Evolutionary conservation across 345 rosid species (phyloP).

Genomic region (Trapa incisa): DNA sequence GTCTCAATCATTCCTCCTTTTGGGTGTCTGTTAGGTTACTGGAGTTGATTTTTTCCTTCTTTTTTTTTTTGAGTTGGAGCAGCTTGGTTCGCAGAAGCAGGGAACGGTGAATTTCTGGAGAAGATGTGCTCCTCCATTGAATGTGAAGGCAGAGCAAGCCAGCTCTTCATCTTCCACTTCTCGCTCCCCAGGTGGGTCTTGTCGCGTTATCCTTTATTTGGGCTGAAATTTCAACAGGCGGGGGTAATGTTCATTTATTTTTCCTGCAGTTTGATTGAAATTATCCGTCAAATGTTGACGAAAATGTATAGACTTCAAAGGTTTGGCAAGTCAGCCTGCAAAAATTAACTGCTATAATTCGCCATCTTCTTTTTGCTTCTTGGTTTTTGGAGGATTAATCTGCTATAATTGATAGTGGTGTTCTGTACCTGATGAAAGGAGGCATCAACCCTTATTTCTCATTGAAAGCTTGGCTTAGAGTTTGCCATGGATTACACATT

Average conservation of each 20-base stretch:
- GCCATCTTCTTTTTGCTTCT: neutral
- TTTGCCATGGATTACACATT: neutral
- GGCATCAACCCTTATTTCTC: neutral
- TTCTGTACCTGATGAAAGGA: neutral
- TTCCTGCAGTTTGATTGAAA: neutral
- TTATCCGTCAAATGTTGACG: neutral
- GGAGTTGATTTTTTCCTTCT: neutral
- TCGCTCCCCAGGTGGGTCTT: slow-evolving; percentile 34
- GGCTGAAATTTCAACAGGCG: neutral
- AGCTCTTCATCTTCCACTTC: slow-evolving; percentile 25
- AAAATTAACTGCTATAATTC: neutral
- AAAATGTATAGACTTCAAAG: neutral
- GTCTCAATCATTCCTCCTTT: neutral
- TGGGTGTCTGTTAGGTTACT: neutral
- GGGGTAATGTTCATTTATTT: too few species aligned
- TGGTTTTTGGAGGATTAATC: neutral
- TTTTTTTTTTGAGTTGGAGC: neutral
- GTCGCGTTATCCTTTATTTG: neutral
- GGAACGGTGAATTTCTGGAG: slow-evolving; percentile 25
- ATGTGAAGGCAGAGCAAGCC: slow-evolving; percentile 39
- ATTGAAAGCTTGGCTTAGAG: neutral
- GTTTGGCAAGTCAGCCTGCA: neutral
- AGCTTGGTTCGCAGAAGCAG: slow-evolving; percentile 19
- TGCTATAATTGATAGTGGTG: neutral
- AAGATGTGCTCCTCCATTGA: slow-evolving; percentile 40